Evolutionary conservation across 1,284 basidiomycete genomes (phyloP).

Genomic region (Irpex lacteus): DNA sequence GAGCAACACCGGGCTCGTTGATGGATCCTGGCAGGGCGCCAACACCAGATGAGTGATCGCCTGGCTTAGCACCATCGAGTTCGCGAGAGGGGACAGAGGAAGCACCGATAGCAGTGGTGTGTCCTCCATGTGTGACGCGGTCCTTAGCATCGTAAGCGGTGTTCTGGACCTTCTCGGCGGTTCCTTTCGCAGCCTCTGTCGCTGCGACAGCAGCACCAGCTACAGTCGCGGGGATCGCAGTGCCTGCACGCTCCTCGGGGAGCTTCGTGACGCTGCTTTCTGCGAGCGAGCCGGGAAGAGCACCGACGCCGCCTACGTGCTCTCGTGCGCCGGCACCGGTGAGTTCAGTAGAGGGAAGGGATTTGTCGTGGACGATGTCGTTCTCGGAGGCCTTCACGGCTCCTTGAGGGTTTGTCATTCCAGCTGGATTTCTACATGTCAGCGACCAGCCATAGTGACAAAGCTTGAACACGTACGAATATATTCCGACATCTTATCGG

Average conservation of each 20-base stretch:
- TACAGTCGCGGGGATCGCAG: slow-evolving; percentile 12
- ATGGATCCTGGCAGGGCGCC: slow-evolving; percentile 28
- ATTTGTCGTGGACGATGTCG: slow-evolving; percentile 24
- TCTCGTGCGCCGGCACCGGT: slow-evolving; percentile 27
- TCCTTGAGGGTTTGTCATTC: slow-evolving; percentile 7
- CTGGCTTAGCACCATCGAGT: slow-evolving; percentile 7
- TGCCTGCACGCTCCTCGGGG: slow-evolving; percentile 32
- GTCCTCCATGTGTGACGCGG: neutral
- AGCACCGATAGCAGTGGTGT: neutral
- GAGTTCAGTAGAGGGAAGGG: slow-evolving; percentile 26
- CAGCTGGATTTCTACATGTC: too few relatives aligned
- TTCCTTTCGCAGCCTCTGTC: slow-evolving; percentile 3
- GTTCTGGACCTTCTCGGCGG: neutral
- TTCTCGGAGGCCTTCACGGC: slow-evolving; percentile 25
- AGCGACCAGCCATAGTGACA: too few relatives aligned
- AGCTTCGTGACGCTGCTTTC: slow-evolving; percentile 39
- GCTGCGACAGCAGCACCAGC: slow-evolving; percentile 14
- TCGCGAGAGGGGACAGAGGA: slow-evolving; percentile 15
- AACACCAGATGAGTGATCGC: slow-evolving; percentile 19
- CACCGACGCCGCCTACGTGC: slow-evolving; percentile 35
- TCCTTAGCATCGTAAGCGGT: neutral
- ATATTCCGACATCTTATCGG: slow-evolving; percentile 26
- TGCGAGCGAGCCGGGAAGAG: slow-evolving; percentile 33
- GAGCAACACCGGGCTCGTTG: slow-evolving; percentile 26
- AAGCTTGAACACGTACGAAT: slow-evolving; percentile 30